These are phyloP conservation scores for Fragaria iinumae DNA, from an alignment of 306 rosid genomes.

Conservation along the genomic window DNA sequence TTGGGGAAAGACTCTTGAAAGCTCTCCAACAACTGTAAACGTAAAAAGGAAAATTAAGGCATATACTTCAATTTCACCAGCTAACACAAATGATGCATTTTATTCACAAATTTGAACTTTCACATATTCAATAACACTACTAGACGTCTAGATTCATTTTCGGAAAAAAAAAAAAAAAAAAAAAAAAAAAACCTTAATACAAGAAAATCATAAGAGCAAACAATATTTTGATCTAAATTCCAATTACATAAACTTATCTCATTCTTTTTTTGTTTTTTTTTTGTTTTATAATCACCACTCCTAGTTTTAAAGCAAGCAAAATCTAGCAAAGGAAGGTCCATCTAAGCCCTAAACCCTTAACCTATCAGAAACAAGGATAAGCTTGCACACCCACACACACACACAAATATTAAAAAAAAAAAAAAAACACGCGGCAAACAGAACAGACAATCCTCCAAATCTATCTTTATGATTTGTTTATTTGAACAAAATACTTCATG, in stretches of 20 bases:
- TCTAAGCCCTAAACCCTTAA: neutral
- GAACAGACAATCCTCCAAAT: neutral
- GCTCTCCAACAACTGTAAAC: constrained; percentile 62
- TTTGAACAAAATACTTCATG: neutral
- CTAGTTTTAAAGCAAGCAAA: neutral
- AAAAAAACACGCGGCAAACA: neutral
- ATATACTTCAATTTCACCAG: neutral
- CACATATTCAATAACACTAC: neutral
- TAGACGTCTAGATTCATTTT: too few relatives aligned
- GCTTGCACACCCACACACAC: neutral
- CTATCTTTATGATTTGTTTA: constrained; percentile 4
- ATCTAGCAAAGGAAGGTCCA: neutral
- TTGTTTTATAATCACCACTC: neutral
- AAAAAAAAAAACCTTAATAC: neutral
- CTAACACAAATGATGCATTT: neutral
- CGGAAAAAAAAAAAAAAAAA: neutral
- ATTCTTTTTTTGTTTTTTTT: neutral
- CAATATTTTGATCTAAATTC: neutral
- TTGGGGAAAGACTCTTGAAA: constrained; percentile 68
- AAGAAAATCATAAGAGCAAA: neutral
- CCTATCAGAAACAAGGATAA: neutral
- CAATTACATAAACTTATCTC: neutral
- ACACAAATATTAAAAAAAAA: neutral
- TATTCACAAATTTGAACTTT: neutral
- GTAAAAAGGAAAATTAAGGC: constrained; percentile 8